Base-by-base conservation (phyloP, 257 asterid genomes). In the Galeopsis tetrahit region DNA sequence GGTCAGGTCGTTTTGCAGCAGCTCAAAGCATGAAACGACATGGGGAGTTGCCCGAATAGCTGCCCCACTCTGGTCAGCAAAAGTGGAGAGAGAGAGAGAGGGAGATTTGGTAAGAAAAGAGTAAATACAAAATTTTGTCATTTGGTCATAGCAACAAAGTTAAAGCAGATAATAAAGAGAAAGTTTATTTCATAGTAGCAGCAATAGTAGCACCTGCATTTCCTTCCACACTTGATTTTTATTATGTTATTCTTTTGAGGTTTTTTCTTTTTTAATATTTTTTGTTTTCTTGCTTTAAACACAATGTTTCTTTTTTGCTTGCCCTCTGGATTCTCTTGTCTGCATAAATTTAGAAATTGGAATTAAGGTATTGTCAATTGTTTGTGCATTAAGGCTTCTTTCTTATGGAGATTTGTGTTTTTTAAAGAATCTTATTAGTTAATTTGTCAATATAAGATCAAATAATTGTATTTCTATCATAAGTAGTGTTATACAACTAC, bases 1-100 rank as follows among this genome's bases (percentile, higher is more conserved):
- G 73, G 85, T 87, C 81, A 73, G 51, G 92, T 77, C 87, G 87
- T 81, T 92, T 88, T 79, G 43, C 39, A 14, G 10, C 17, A 43
- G 51, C 44, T 58, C 34, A 44, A 61, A 4, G 58, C 75, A 34
- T 74, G 74, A 88, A 85, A 86, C 87, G 87, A 90, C 89, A 7
- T 39, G 73, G 79, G 38, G 72, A 31, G 79, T 63, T 84, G 84
- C 80, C 85, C 82, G 63, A 77, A 62, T 77, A 63, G 52, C 84
- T 69, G 69, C 75, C 81, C 87, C 53, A 6, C n/a, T 32, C 5
- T 52, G 79, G 82, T 73, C 77, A 71, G 71, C 71, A 75, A 78
- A 78, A 75, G 78, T 13, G 51, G 6, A 21, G 69, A 59, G 73
- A 56, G 77, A 38, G 76, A 68, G 57, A 65, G 62, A 39, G n/a